Percentiles rank a stretch among this genome's conserved stretches.
Conservation (phyloP, 768 basidiomycete species). For the Russula sp. region DNA sequence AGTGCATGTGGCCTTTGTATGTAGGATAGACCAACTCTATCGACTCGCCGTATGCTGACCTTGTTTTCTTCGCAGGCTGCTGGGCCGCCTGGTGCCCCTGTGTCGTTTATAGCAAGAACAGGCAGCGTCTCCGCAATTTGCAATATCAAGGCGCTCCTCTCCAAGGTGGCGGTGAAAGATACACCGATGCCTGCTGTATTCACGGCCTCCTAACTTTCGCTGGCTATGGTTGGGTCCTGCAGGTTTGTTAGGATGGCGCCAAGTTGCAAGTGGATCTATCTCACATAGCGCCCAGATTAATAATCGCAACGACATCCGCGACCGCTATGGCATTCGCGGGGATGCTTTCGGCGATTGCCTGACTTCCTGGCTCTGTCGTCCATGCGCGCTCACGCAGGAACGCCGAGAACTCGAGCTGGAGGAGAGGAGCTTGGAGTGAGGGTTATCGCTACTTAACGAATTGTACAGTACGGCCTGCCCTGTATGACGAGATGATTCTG, state of each 20-base stretch:
- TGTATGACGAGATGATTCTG: too few relatives aligned
- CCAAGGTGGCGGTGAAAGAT: constrained; percentile 34
- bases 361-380: constrained; percentile 37
- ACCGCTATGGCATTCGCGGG: constrained; percentile 44
- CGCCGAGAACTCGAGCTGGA: constrained; percentile 43
- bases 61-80: constrained; percentile 27
- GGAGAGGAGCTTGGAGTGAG: constrained; percentile 32
- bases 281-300: constrained; percentile 23
- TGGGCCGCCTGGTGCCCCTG: constrained; percentile 39
- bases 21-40: not conserved
- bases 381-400: constrained; percentile 47
- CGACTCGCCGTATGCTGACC: constrained; percentile 1
- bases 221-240: constrained; percentile 37
- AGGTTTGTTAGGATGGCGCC: constrained; percentile 30
- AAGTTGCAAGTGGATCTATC: not conserved
- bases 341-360: constrained; percentile 37
- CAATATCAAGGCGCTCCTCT: constrained; percentile 33
- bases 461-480: too few relatives aligned
- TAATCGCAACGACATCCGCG: constrained; percentile 36
- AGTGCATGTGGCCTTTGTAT: constrained; percentile 27
- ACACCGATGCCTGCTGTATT: constrained; percentile 34
- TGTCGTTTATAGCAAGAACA: constrained; percentile 37
- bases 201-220: constrained; percentile 30
- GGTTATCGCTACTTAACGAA: not conserved
- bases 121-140: constrained; percentile 37